Percentiles rank a stretch among this genome's conserved stretches.
phyloP scores from a whole-genome alignment of 2,329 filamentous ascomycete genomes.

The Rhinocladiella similis region DNA sequence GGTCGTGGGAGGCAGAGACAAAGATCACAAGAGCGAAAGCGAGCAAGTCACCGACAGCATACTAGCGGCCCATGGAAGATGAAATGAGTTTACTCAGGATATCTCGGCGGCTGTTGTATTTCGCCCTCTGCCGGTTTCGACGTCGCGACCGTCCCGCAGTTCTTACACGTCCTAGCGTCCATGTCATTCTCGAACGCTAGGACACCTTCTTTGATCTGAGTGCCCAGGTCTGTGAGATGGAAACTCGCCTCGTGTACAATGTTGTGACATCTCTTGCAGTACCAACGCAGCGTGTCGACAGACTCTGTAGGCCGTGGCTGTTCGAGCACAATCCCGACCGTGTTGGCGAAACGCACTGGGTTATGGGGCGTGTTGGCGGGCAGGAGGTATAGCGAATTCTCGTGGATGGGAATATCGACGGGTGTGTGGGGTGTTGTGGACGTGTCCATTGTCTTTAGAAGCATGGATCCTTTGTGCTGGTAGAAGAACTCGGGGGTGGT shows the following conservation, averaged over 20 bases:
- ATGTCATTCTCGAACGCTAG: slow-evolving; percentile 73
- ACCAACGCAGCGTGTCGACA: slow-evolving; percentile 84
- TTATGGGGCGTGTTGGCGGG: slow-evolving; percentile 96
- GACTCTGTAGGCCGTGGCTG: slow-evolving; percentile 70
- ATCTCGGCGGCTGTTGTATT: slow-evolving; percentile 42
- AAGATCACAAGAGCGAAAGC: no score
- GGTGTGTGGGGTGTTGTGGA: slow-evolving; percentile 57
- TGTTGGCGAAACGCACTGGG: slow-evolving; percentile 87
- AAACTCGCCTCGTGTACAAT: slow-evolving; percentile 85
- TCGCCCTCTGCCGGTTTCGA: slow-evolving; percentile 42
- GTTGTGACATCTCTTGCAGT: slow-evolving; percentile 70
- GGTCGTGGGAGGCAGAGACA: not conserved
- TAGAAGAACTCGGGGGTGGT: slow-evolving; percentile 97
- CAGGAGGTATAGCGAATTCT: slow-evolving; percentile 91
- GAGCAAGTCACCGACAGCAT: no score
- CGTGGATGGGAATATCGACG: slow-evolving; percentile 82
- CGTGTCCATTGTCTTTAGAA: slow-evolving; percentile 83
- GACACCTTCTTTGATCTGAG: slow-evolving; percentile 91
- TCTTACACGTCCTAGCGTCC: slow-evolving; percentile 70
- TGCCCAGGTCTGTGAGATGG: slow-evolving; percentile 85
- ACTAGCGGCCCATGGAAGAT: no score
- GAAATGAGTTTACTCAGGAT: slow-evolving; percentile 25
- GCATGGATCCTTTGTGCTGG: slow-evolving; percentile 90
- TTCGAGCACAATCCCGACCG: slow-evolving; percentile 91
- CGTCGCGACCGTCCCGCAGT: slow-evolving; percentile 75